phyloP scores from a whole-genome alignment of 768 basidiomycete genomes.

The Chalciporus piperatus region DNA sequence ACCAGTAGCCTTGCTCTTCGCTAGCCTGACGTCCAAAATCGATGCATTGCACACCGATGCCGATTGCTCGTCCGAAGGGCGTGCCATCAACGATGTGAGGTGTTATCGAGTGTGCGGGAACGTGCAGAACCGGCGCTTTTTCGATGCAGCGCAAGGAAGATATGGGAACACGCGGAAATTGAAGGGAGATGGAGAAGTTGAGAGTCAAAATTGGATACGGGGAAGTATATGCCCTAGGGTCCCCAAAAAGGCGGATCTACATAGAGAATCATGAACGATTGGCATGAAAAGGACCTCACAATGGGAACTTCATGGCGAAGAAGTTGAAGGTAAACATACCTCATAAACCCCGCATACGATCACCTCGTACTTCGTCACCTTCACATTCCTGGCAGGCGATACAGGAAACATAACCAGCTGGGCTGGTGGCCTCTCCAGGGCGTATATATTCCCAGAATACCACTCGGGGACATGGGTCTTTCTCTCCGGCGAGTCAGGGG shows the following conservation, averaged over 20 bases:
- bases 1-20: slow-evolving; percentile 50
- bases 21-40: slow-evolving; percentile 11
- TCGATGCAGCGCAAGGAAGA: background rate
- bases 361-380: slow-evolving; percentile 58
- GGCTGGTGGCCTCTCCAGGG: slow-evolving; percentile 50
- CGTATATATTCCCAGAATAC: slow-evolving; percentile 88
- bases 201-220: slow-evolving; percentile 56
- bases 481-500: slow-evolving; percentile 28
- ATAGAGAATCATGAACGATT: background rate
- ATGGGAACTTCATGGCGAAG: background rate
- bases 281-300: background rate
- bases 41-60: slow-evolving; percentile 56
- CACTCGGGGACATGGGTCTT: slow-evolving; percentile 45
- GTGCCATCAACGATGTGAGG: slow-evolving; percentile 74
- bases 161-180: slow-evolving; percentile 18
- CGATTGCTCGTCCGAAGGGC: slow-evolving; percentile 69
- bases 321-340: slow-evolving; percentile 34
- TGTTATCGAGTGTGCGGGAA: slow-evolving; percentile 51
- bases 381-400: slow-evolving; percentile 33
- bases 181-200: slow-evolving; percentile 45
- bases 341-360: slow-evolving; percentile 85
- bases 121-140: slow-evolving; percentile 34
- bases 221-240: slow-evolving; percentile 46
- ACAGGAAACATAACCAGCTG: slow-evolving; percentile 50
- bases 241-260: slow-evolving; percentile 82